Conservation (phyloP, 768 basidiomycete genomes). For the Mycena vulgaris region DNA sequence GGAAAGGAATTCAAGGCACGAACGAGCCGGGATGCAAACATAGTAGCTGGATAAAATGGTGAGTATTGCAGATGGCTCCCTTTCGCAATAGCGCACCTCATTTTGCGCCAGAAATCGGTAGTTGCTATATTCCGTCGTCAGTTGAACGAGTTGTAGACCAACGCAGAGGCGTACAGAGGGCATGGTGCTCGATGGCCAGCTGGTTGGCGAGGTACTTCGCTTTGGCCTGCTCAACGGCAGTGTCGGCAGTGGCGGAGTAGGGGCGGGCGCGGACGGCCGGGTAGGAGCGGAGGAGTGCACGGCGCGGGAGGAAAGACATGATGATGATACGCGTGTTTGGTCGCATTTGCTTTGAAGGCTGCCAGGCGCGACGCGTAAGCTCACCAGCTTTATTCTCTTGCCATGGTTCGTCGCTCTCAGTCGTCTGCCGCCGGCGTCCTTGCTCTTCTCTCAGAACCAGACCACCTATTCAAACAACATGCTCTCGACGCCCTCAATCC, state of each 20-base stretch:
- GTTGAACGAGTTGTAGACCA: slow-evolving; percentile 1
- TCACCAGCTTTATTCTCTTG: slow-evolving; percentile 58
- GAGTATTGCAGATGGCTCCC: slow-evolving; percentile 26
- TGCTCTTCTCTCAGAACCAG: slow-evolving; percentile 91
- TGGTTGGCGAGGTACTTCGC: slow-evolving; percentile 66
- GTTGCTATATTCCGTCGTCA: slow-evolving; percentile 66
- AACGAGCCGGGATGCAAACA: slow-evolving; percentile 83
- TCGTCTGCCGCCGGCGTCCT: slow-evolving; percentile 93
- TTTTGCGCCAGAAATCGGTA: slow-evolving; percentile 88
- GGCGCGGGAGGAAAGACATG: slow-evolving; percentile 69
- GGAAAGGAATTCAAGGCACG: slow-evolving; percentile 49
- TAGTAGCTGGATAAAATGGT: slow-evolving; percentile 69
- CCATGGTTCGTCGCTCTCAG: slow-evolving; percentile 72
- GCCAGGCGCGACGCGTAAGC: slow-evolving; percentile 46
- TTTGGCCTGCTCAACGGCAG: slow-evolving; percentile 53
- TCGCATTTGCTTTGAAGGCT: slow-evolving; percentile 45
- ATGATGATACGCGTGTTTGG: slow-evolving; percentile 46
- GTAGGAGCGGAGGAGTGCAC: slow-evolving; percentile 63
- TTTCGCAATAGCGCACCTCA: slow-evolving; percentile 69
- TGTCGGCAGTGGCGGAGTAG: slow-evolving; percentile 58
- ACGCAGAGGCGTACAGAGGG: slow-evolving; percentile 61
- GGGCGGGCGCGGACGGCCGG: slow-evolving; percentile 54
- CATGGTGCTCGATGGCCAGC: slow-evolving; percentile 75
- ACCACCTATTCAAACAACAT: slow-evolving; percentile 90
- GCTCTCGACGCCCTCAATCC: slow-evolving; percentile 87